These are phyloP conservation scores for Fonsecaea pugnacius DNA, from an alignment of 2,329 filamentous ascomycete species.

Conservation along the genomic window DNA sequence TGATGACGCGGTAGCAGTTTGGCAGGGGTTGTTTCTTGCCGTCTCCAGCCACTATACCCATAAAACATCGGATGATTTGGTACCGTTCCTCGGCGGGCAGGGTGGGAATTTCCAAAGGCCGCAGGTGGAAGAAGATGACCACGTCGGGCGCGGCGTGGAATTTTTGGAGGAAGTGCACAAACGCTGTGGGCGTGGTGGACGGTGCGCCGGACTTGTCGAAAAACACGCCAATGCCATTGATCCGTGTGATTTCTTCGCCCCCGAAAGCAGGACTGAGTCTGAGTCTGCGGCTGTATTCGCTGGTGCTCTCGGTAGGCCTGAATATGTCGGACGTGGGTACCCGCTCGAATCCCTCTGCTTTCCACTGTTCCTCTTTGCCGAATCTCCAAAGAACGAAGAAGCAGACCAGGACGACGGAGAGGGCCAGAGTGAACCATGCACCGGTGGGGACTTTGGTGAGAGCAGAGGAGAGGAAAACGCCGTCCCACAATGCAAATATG, in stretches of 20 bases:
- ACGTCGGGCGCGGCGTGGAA: slow-evolving; percentile 70
- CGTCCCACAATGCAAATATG: slow-evolving; percentile 68
- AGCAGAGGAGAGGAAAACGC: slow-evolving; percentile 70
- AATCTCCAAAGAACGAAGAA: slow-evolving; percentile 78
- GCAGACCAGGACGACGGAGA: slow-evolving; percentile 64
- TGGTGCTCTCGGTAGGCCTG: slow-evolving; percentile 35
- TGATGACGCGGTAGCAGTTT: slow-evolving; percentile 69
- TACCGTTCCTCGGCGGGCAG: slow-evolving; percentile 58
- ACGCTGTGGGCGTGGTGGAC: slow-evolving; percentile 65
- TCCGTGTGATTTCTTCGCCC: slow-evolving; percentile 48
- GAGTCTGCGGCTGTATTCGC: slow-evolving; percentile 9
- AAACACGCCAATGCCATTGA: slow-evolving; percentile 70
- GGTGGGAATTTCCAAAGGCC: slow-evolving; percentile 64
- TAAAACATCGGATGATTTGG: slow-evolving; percentile 42
- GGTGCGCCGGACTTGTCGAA: slow-evolving; percentile 72
- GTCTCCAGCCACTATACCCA: slow-evolving; percentile 4
- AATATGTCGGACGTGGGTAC: slow-evolving; percentile 53
- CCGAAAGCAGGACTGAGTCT: slow-evolving; percentile 41
- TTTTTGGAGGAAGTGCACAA: slow-evolving; percentile 73
- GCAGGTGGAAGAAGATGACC: slow-evolving; percentile 73
- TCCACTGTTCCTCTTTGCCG: slow-evolving; percentile 78
- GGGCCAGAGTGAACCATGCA: slow-evolving; percentile 75
- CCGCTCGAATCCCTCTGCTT: slow-evolving; percentile 67
- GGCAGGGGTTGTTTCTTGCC: slow-evolving; percentile 53
- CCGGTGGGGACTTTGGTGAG: slow-evolving; percentile 74